Evolutionary conservation across 1,139 yeast genomes (phyloP).

Genomic region (Wickerhamiella pararugosa): DNA sequence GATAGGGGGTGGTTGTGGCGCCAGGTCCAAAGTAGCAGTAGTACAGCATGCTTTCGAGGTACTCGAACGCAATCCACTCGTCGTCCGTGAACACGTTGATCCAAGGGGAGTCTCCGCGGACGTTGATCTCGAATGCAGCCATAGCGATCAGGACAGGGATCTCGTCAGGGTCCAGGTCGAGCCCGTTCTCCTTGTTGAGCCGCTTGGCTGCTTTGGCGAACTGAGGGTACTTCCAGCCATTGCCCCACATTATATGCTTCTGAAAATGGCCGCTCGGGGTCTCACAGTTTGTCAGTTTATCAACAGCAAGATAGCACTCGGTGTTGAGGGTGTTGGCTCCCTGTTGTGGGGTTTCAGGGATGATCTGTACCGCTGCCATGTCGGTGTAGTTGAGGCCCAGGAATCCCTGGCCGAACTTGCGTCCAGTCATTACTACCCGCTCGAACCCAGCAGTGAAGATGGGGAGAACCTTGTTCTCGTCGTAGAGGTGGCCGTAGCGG

Average conservation of each 20-base stretch:
- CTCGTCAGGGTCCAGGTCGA: constrained; percentile 28
- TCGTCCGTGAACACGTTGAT: constrained; percentile 39
- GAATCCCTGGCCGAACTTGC: constrained; percentile 22
- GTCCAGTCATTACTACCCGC: constrained; percentile 21
- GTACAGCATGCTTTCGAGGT: constrained; percentile 31
- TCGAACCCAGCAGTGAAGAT: constrained; percentile 20
- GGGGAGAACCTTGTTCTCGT: constrained; percentile 14
- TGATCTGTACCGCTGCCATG: constrained; percentile 17
- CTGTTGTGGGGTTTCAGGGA: constrained; percentile 19
- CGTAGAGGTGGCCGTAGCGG: constrained; percentile 19
- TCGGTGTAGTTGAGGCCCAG: constrained; percentile 19
- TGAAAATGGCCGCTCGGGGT: constrained; percentile 3
- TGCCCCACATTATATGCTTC: constrained; percentile 6
- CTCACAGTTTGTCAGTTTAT: constrained; percentile 8
- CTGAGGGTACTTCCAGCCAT: constrained; percentile 17
- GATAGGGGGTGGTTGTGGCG: constrained; percentile 28
- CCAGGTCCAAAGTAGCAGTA: constrained; percentile 41
- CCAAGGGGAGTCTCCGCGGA: constrained; percentile 34
- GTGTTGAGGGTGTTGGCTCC: constrained; percentile 25
- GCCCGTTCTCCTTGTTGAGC: constrained; percentile 29
- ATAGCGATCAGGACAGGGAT: constrained; percentile 29
- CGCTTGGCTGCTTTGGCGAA: constrained; percentile 27
- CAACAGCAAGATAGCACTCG: constrained; percentile 1
- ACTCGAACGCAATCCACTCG: constrained; percentile 33
- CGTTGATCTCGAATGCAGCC: constrained; percentile 43